Evolutionary conservation across 192 early-diverging fungal species (phyloP), one percentile per base, ranked within the genome.

Genomic region (Geranomyces michiganensis): DNA sequence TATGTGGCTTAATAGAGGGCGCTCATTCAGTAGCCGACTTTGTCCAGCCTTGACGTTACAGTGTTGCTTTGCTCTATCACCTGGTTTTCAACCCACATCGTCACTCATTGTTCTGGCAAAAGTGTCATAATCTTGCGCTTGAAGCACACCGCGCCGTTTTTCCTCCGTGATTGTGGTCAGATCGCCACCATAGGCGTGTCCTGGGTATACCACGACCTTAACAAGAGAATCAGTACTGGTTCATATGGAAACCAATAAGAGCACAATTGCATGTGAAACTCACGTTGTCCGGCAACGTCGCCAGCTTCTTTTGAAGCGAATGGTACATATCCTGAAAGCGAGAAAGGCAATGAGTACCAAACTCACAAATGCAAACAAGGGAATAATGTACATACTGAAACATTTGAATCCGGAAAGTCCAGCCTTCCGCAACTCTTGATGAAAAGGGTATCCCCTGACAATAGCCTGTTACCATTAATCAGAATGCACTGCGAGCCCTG

Each of bases 381-480:
- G 3, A n/a, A 7, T 64, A 12, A 36, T 26, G 13, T 27, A 32
- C 60, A 19, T 24, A 81, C 74, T 22, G 70, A 58, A 48, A 79
- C 55, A 78, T 84, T 79, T 0, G 90, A 90, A 71, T 96, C 95
- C 17, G 89, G 86, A 29, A 96, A 83, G 71, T 97, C 95, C 0
- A 89, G 81, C 47, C 95, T 85, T 1, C 94, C 94, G 70, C 91
- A 94, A 15, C 66, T 33, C 6, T 89, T 83, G 0, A 90, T 89
- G 72, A 93, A 94, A 48, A 97, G 78, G 17, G 93, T 95, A 71
- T 97, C 95, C 15, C 94, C 94, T 32, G 89, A 90, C 45, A 97
- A 81, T 70, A 97, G 79, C 31, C 93, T 77, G 46, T 76, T 81
- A 1, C 78, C 81, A 79, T 93, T 93, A 8, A 96, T 83, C 48